A percentile compares a stretch with the other conserved stretches of the same genome.
These are phyloP conservation scores for Kandelia obovata DNA, from an alignment of 345 rosid species.

Conservation along the genomic window DNA sequence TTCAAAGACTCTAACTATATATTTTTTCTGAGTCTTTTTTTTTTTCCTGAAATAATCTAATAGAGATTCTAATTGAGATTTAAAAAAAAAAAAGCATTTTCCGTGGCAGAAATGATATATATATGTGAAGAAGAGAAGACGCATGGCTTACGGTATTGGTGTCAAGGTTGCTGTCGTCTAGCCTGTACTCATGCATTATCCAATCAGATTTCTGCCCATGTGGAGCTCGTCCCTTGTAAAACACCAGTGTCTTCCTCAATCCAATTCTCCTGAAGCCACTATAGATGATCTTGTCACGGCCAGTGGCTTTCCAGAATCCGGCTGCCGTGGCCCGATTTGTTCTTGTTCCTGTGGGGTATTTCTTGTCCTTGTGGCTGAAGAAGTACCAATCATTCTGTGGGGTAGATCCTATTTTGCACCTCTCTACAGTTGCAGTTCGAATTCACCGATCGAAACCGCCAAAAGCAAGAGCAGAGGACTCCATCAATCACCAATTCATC, in stretches of 20 bases:
- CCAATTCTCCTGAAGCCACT: constrained; percentile 72
- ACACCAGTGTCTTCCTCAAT: constrained; percentile 85
- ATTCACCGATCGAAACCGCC: not conserved
- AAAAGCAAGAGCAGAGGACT: not conserved
- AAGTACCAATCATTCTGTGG: constrained; percentile 99
- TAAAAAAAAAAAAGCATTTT: no score
- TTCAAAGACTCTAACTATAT: no score
- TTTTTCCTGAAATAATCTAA: no score
- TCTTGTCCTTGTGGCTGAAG: constrained; percentile 96
- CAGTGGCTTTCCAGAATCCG: constrained; percentile 99
- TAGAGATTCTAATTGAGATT: no score
- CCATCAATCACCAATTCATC: not conserved
- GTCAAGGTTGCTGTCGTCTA: constrained; percentile 54
- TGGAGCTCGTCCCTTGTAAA: constrained; percentile 92
- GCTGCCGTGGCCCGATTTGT: constrained; percentile 91
- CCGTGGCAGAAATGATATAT: no score
- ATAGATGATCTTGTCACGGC: constrained; percentile 88
- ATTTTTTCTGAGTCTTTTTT: no score
- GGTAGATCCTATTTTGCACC: constrained; percentile 83
- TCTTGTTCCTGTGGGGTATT: constrained; percentile 92
- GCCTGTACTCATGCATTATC: constrained; percentile 98
- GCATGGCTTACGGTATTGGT: constrained; percentile 39
- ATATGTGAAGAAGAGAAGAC: not conserved
- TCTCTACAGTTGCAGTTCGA: constrained; percentile 42
- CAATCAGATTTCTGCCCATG: constrained; percentile 97